phyloP scores from a whole-genome alignment of 2,329 filamentous ascomycete species.

The Rhynchosporium graminicola region DNA sequence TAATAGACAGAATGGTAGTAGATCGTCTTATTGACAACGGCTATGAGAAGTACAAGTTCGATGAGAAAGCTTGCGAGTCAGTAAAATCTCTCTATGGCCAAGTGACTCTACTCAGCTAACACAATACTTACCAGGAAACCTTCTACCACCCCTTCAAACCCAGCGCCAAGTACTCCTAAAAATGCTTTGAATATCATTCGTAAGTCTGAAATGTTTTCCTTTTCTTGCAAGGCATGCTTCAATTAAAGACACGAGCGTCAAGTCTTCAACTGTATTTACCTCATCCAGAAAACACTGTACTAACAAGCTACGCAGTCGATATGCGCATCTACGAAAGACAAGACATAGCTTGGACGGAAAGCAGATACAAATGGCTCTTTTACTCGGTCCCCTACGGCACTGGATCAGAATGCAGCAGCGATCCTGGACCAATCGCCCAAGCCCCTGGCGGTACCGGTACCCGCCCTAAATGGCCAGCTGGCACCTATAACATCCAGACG shows the following conservation, averaged over 20 bases:
- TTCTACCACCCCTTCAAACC: not conserved
- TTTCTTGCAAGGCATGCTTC: not conserved
- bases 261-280: not conserved
- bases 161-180: not conserved
- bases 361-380: not conserved
- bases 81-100: no score
- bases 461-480: not conserved
- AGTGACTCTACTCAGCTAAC: no score
- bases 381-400: not conserved
- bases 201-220: not conserved
- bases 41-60: no score
- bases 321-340: not conserved
- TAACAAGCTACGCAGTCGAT: not conserved
- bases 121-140: no score
- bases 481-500: not conserved
- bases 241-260: not conserved
- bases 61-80: no score
- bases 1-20: no score
- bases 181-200: not conserved
- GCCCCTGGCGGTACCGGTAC: not conserved
- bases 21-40: no score
- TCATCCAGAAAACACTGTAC: not conserved
- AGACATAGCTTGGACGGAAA: not conserved
- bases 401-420: not conserved
- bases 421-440: not conserved